Conservation (phyloP, 306 rosid genomes). For the Acacia crassicarpa region DNA sequence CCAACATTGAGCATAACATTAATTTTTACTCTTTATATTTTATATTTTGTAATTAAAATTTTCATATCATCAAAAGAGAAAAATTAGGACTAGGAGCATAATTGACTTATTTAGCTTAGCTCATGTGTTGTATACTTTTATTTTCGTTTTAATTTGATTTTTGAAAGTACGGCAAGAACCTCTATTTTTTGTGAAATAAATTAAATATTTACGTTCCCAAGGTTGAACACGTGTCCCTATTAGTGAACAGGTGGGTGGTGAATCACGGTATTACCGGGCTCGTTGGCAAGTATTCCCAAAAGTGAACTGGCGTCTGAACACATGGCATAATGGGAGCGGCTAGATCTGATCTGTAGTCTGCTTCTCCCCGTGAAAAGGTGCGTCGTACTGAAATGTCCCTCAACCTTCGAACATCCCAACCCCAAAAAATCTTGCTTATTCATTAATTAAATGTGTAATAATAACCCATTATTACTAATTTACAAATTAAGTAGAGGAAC, state of each 20-base stretch:
- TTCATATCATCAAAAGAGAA: no score
- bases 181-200: no score
- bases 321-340: conserved; percentile 37
- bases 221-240: conserved; percentile 44
- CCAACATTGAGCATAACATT: no score
- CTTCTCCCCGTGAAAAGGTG: conserved; percentile 44
- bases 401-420: not conserved
- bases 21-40: no score
- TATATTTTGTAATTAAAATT: no score
- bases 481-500: conserved; percentile 1
- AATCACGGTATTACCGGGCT: conserved; percentile 38
- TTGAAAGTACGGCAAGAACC: no score
- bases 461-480: not conserved
- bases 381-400: conserved; percentile 27
- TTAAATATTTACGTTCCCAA: not conserved
- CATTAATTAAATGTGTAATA: not conserved
- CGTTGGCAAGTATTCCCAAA: conserved; percentile 6
- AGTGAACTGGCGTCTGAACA: not conserved
- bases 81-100: no score
- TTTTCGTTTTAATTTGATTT: no score
- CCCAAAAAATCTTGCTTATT: not conserved
- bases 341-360: conserved; percentile 33
- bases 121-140: no score
- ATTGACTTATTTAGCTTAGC: no score
- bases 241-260: conserved; percentile 30